These are phyloP conservation scores for Camellia oleifera DNA, from an alignment of 179 eudicot genomes.

Conservation along the genomic window DNA sequence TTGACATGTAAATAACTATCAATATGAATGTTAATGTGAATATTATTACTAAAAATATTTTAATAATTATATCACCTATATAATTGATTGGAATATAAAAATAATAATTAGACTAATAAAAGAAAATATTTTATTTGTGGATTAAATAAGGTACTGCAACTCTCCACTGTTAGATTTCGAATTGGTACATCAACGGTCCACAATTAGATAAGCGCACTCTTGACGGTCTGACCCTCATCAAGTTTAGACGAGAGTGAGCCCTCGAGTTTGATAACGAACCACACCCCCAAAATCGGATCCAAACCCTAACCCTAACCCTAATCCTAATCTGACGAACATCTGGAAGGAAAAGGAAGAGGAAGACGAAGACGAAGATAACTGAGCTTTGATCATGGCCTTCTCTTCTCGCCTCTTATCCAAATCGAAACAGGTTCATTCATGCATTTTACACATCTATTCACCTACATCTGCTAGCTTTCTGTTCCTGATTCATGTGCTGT, in stretches of 20 bases:
- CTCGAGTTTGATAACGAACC: not conserved
- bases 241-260: not conserved
- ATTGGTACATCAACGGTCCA: too few relatives aligned
- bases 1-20: too few relatives aligned
- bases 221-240: too few relatives aligned
- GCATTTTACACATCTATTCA: not conserved
- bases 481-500: not conserved
- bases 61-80: too few relatives aligned
- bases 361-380: constrained; percentile 4
- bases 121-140: too few relatives aligned
- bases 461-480: not conserved
- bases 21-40: too few relatives aligned
- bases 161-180: too few relatives aligned
- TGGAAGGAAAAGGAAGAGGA: not conserved
- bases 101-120: too few relatives aligned
- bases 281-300: not conserved
- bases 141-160: too few relatives aligned
- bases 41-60: too few relatives aligned
- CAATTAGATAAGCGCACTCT: too few relatives aligned
- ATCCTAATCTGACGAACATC: constrained; percentile 1
- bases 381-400: constrained; percentile 22
- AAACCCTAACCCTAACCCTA: constrained; percentile 4
- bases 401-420: constrained; percentile 24
- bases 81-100: too few relatives aligned
- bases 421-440: constrained; percentile 23